Base-by-base conservation (phyloP, 257 asterid species). In the Thymus mandschuricus region DNA sequence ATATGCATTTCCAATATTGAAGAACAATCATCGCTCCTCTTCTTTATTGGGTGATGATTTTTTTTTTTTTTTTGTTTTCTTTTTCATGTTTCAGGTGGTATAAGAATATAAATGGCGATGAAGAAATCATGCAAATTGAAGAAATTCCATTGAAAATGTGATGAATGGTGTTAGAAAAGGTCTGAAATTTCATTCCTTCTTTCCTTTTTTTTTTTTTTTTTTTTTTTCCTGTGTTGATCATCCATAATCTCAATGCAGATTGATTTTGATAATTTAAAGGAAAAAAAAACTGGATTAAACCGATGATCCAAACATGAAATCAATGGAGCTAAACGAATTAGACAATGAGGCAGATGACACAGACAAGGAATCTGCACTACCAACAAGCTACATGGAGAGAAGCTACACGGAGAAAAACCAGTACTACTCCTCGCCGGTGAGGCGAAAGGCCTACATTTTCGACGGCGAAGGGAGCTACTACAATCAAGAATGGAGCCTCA, bases 401-500 rank as follows among this genome's bases (percentile, higher is more conserved):
- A 79, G 5, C 41, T 8, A 35, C 43, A 68, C 61, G 35, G 78
- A 74, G 38, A 77, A 72, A 3, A 75, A 62, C 38, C 60, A 38
- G 10, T 59, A 57, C 50, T 64, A 43, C 48, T 69, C 70, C 34
- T 64, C 70, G 3, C 81, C 83, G 0, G 96, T 89, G 68, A 86
- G 91, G 75, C 85, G 81, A 56, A 88, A 81, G 76, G 96, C 97
- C 2, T 95, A 92, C 60, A 88, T 95, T 65, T 95, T 95, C 35
- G 98, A 89, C 59, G 99, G 99, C 3, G 95, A 86, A 56, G 98
- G 98, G 40, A 88, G 78, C 71, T 89, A 78, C 76, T 84, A 80
- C 61, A 78, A 86, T 49, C 92, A 95, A 71, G 99, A 95, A 73
- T 95, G 99, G 99, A 96, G 87, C 69, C 89, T 95, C 40, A 50